Conservation (phyloP, 345 rosid genomes). For the Salix brachista region DNA sequence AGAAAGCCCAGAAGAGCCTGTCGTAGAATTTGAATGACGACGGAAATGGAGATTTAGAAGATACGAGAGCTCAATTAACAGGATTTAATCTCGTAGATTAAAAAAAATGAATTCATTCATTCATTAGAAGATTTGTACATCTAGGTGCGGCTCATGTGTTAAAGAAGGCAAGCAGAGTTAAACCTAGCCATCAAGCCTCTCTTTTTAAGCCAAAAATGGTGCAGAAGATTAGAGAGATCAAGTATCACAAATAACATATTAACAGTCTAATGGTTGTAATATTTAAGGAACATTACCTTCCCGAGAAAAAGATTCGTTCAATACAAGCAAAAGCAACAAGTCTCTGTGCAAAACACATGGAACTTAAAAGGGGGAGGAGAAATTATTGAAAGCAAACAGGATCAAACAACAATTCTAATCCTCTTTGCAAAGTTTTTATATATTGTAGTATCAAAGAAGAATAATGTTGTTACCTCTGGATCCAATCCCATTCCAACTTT, state of each 20-base stretch:
- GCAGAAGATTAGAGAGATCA: background rate
- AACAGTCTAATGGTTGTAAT: background rate
- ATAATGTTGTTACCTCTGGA: too few relatives aligned
- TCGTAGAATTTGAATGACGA: conserved; percentile 17
- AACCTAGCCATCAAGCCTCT: too few relatives aligned
- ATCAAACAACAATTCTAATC: too few relatives aligned
- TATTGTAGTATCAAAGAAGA: too few relatives aligned
- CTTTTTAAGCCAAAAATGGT: too few relatives aligned
- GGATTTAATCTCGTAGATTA: conserved; percentile 27
- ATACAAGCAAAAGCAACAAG: conserved; percentile 87
- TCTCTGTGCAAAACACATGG: conserved; percentile 68
- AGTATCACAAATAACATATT: background rate
- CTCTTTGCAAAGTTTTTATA: too few relatives aligned
- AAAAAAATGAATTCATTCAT: too few relatives aligned
- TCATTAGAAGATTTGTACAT: too few relatives aligned
- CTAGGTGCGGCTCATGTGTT: too few relatives aligned
- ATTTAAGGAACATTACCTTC: conserved; percentile 51
- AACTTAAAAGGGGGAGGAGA: conserved; percentile 39
- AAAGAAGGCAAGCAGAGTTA: too few relatives aligned
- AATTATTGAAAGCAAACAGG: background rate
- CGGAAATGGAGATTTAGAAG: conserved; percentile 22
- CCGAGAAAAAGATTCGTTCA: conserved; percentile 93
- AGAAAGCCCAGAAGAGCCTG: conserved; percentile 67
- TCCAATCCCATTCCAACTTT: too few relatives aligned
- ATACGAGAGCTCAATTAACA: conserved; percentile 33